Evolutionary conservation across 1,284 basidiomycete genomes (phyloP), one percentile per base, ranked within the genome.

Genomic region (Papiliotrema fonsecae): DNA sequence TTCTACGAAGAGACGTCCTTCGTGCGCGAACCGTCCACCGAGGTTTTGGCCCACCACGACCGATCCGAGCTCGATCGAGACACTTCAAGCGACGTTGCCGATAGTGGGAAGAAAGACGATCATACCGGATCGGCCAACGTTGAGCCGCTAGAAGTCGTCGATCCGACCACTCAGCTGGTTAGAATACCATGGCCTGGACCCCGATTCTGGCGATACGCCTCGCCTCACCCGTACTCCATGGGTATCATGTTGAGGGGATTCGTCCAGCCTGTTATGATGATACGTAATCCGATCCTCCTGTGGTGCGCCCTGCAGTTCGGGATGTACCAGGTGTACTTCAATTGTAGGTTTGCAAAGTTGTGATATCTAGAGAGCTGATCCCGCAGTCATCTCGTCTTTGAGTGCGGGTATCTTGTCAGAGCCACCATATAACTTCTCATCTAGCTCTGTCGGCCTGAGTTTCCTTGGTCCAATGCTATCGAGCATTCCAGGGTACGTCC

Each of bases 1-100:
- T 60, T 62, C 49, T 47, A 57, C 21, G 58, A 65, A 41, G 63
- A 65, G 45, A 57, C 61, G 6, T 58, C 51, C 47, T 61, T 57
- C 45, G 45, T 45, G 25, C 50, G 57, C n/a, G 52, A 49, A 19
- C 41, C 34, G 18, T 14, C 31, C 10, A 38, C 36, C 18, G 42
- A 44, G 31, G 11, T 18, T 3, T 18, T 44, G 19, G 42, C 42
- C 5, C 27, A 44, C 42, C 24, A 28, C 11, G 10, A 42, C 24
- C n/a, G 11, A 22, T 16, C 40, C n/a, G 14, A 10, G 7, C 18
- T 31, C 30, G n/a, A n/a, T n/a, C n/a, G n/a, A n/a, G n/a, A n/a
- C n/a, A n/a, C n/a, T n/a, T n/a, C n/a, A n/a, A n/a, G n/a, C n/a
- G 18, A n/a, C 13, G 28, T 22, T 25, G 28, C 27, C 10, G 31